A percentile compares a stretch with the other conserved stretches of the same genome.
Conservation (phyloP, 2,329 filamentous ascomycete species). For the Penicillium sp. region DNA sequence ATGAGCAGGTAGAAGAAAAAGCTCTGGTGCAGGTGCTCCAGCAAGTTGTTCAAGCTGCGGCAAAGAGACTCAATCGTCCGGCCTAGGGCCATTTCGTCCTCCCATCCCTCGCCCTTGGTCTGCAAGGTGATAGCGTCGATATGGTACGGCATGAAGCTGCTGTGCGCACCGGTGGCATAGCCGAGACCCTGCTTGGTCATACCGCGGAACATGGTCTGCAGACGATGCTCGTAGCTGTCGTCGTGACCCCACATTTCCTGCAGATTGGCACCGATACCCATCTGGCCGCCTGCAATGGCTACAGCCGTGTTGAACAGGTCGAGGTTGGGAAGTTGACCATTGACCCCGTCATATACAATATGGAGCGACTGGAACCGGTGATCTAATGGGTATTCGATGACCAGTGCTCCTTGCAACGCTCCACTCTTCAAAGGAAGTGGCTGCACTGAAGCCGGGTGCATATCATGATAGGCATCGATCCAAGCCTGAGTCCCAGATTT, state of each 20-base stretch:
- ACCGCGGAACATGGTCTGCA: constrained; percentile 80
- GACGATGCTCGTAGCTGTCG: constrained; percentile 68
- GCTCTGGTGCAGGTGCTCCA: constrained; percentile 95
- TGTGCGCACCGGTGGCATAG: constrained; percentile 81
- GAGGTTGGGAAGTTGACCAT: constrained; percentile 88
- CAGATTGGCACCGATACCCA: constrained; percentile 74
- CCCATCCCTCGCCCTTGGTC: constrained; percentile 83
- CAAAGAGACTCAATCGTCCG: constrained; percentile 82
- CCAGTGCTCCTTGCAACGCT: constrained; percentile 81
- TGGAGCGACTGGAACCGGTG: constrained; percentile 79
- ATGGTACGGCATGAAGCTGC: constrained; percentile 93
- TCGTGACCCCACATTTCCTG: constrained; percentile 76
- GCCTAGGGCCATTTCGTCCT: constrained; percentile 94
- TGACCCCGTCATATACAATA: constrained; percentile 88
- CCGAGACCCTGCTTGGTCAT: constrained; percentile 89
- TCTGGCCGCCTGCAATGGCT: constrained; percentile 77
- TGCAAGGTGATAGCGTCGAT: constrained; percentile 91
- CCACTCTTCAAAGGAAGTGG: constrained; percentile 82
- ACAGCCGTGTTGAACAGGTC: constrained; percentile 93
- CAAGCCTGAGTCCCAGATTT: constrained; percentile 86
- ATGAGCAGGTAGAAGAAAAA: constrained; percentile 99
- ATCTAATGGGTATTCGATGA: constrained; percentile 84
- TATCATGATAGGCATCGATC: constrained; percentile 95
- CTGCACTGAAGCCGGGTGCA: constrained; percentile 63
- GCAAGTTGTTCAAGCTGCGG: constrained; percentile 85